A percentile compares a stretch with the other conserved stretches of the same genome.
Evolutionary conservation across 805 yeast species (phyloP).

Genomic region (Saccharomycopsis babjevae): DNA sequence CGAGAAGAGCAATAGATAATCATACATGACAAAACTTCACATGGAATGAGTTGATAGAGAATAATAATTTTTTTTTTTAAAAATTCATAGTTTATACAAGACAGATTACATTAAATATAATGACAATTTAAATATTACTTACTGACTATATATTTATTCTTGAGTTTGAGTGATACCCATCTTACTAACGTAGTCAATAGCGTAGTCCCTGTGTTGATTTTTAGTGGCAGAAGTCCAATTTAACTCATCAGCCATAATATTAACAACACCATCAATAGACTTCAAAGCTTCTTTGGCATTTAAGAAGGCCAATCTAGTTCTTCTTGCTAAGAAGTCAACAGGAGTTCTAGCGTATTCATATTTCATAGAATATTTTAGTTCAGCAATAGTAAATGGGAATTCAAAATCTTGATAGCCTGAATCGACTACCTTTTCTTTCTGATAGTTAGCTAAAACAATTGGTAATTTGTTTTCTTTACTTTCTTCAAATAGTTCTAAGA

Average conservation of each 20-base stretch:
- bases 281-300: conserved; percentile 75
- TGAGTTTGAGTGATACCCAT: conserved; percentile 35
- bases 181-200: conserved; percentile 49
- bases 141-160: not conserved
- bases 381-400: conserved; percentile 87
- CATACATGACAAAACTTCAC: not conserved
- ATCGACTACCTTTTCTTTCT: conserved; percentile 24
- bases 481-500: conserved; percentile 42
- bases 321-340: conserved; percentile 81
- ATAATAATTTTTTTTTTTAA: not conserved
- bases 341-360: conserved; percentile 86
- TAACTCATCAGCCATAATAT: conserved; percentile 71
- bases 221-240: conserved; percentile 60
- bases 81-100: not conserved
- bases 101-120: not conserved
- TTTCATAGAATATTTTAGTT: conserved; percentile 67
- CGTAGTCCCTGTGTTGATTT: conserved; percentile 40
- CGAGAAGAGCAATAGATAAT: conserved; percentile 1
- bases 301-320: conserved; percentile 86
- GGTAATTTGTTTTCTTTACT: conserved; percentile 53
- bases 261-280: conserved; percentile 78
- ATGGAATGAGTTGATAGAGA: not conserved
- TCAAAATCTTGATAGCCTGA: conserved; percentile 43
- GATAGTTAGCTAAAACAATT: conserved; percentile 43
- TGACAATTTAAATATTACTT: not conserved